A percentile compares a stretch with the other conserved stretches of the same genome.
These are phyloP conservation scores for Oidium heveae DNA, from an alignment of 2,329 filamentous ascomycete genomes.

Conservation along the genomic window DNA sequence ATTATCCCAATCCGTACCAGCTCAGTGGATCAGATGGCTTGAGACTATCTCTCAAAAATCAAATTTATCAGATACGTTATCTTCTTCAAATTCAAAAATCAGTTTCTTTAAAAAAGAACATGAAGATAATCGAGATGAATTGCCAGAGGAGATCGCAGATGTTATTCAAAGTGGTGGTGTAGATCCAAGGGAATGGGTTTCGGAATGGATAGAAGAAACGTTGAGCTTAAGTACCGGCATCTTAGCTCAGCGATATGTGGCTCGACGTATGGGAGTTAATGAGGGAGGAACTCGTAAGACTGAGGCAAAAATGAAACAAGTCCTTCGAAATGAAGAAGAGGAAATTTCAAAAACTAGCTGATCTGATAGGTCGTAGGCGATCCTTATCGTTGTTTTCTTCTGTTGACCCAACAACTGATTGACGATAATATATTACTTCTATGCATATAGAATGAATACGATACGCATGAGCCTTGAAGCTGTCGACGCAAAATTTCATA, in stretches of 20 bases:
- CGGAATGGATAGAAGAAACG: conserved; percentile 87
- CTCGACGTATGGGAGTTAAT: conserved; percentile 83
- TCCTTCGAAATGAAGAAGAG: conserved; percentile 29
- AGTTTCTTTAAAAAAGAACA: conserved; percentile 19
- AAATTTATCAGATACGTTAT: conserved; percentile 16
- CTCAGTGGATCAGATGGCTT: conserved; percentile 75
- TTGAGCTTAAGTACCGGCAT: conserved; percentile 56
- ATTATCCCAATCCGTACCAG: conserved; percentile 59
- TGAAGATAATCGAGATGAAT: conserved; percentile 16
- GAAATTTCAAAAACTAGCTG: conserved; percentile 33
- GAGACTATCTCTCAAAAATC: too few species aligned
- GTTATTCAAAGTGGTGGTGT: conserved; percentile 55
- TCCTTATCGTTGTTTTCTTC: too few species aligned
- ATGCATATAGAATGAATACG: too few species aligned
- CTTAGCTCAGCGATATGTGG: conserved; percentile 86
- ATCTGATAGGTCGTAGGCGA: too few species aligned
- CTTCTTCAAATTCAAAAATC: conserved; percentile 8
- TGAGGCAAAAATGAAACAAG: conserved; percentile 31
- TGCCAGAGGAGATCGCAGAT: conserved; percentile 67
- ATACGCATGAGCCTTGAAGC: too few species aligned
- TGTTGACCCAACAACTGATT: too few species aligned
- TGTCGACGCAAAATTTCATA: too few species aligned
- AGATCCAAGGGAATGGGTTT: conserved; percentile 88
- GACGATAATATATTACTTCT: too few species aligned
- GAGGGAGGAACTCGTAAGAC: conserved; percentile 42